Conservation (phyloP, 495 filamentous ascomycete species). For the Penicillium longicatenatum region DNA sequence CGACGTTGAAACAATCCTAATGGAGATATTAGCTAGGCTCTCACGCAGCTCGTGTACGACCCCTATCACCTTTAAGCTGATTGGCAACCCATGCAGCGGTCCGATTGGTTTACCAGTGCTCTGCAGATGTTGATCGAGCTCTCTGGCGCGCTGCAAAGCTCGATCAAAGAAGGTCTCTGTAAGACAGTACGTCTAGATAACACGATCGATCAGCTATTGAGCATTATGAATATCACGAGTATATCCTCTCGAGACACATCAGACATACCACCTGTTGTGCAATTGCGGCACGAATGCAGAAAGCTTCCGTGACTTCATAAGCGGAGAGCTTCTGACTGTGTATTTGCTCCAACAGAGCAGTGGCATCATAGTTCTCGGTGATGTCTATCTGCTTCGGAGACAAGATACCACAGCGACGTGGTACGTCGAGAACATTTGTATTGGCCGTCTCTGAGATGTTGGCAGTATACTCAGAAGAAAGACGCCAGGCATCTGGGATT, state of each 20-base stretch:
- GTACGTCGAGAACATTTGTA: conserved; percentile 36
- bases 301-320: conserved; percentile 52
- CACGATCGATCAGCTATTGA: not conserved
- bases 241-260: not conserved
- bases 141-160: conserved; percentile 36
- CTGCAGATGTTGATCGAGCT: conserved; percentile 38
- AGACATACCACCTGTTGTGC: conserved; percentile 52
- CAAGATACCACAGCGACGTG: conserved; percentile 47
- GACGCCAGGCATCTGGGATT: conserved; percentile 47
- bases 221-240: not conserved
- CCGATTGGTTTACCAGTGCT: conserved; percentile 48
- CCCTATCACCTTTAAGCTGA: conserved; percentile 55
- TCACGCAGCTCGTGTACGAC: not conserved
- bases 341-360: conserved; percentile 29
- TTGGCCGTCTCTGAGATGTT: conserved; percentile 10
- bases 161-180: conserved; percentile 58
- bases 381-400: conserved; percentile 51
- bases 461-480: conserved; percentile 19
- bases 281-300: conserved; percentile 56
- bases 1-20: conserved; percentile 27
- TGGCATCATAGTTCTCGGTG: conserved; percentile 55
- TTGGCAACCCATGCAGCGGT: conserved; percentile 63
- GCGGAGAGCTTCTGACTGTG: conserved; percentile 5
- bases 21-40: not conserved
- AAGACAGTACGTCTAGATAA: conserved; percentile 50